Evolutionary conservation across 345 rosid species (phyloP).

Genomic region (Sapria himalayana): DNA sequence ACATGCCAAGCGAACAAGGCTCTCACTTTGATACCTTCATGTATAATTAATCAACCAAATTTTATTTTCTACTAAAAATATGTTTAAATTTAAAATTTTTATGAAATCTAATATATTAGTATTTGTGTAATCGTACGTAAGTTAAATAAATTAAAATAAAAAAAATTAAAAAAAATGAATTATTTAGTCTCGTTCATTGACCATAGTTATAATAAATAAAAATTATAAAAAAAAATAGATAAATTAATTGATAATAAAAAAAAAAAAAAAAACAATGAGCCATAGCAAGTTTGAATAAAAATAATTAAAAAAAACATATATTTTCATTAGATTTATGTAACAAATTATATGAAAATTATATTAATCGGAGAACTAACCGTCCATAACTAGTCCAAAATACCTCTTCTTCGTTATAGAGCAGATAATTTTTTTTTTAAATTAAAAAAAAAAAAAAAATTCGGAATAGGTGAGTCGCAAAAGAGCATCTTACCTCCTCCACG

Average conservation of each 20-base stretch:
- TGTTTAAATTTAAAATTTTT: background rate
- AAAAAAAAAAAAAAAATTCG: too few species aligned
- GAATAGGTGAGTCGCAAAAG: too few species aligned
- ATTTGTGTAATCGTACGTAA: background rate
- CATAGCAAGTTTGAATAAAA: background rate
- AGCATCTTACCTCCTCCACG: conserved; percentile 35
- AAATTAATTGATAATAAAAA: too few species aligned
- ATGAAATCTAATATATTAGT: background rate
- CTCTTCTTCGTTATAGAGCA: background rate
- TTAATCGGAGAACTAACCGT: background rate
- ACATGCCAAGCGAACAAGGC: too few species aligned
- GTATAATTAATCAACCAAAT: background rate
- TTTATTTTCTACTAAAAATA: background rate
- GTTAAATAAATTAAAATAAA: background rate
- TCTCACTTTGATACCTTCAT: conserved; percentile 3
- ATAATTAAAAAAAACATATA: too few species aligned
- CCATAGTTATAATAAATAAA: too few species aligned
- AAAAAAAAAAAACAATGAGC: too few species aligned
- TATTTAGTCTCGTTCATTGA: too few species aligned
- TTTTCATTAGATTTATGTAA: background rate
- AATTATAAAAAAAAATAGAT: too few species aligned
- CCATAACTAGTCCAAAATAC: background rate
- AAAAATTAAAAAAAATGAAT: too few species aligned
- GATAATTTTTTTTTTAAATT: background rate
- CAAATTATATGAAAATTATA: background rate